Conservation (phyloP, 495 filamentous ascomycete species). For the Talaromyces trachyspermus region DNA sequence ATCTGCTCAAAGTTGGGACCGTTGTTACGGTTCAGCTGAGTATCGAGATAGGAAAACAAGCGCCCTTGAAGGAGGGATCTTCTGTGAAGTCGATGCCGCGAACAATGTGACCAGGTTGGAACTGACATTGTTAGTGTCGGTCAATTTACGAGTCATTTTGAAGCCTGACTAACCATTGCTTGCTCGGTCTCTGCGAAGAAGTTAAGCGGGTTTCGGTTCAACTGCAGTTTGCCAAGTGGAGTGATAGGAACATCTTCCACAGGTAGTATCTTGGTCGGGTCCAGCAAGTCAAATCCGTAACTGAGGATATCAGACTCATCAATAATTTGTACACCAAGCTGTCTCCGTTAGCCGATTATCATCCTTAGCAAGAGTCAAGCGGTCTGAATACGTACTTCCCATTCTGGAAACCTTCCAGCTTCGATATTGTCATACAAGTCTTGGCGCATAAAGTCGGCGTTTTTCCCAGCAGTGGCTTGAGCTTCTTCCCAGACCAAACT, state of each 20-base stretch:
- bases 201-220: slow-evolving; percentile 65
- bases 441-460: slow-evolving; percentile 61
- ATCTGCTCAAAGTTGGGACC: slow-evolving; percentile 72
- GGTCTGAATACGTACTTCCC: slow-evolving; percentile 43
- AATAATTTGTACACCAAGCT: slow-evolving; percentile 65
- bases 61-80: slow-evolving; percentile 70
- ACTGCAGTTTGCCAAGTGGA: slow-evolving; percentile 55
- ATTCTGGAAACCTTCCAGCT: slow-evolving; percentile 56
- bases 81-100: slow-evolving; percentile 67
- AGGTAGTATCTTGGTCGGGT: slow-evolving; percentile 71
- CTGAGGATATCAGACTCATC: slow-evolving; percentile 57
- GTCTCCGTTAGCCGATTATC: slow-evolving; percentile 6
- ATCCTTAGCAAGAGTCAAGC: too few relatives aligned
- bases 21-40: slow-evolving; percentile 63
- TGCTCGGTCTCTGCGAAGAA: slow-evolving; percentile 79
- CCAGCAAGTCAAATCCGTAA: slow-evolving; percentile 66
- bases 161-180: slow-evolving; percentile 45
- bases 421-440: slow-evolving; percentile 67
- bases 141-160: neutral
- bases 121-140: slow-evolving; percentile 14
- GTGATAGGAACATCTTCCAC: slow-evolving; percentile 64
- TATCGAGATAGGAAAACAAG: slow-evolving; percentile 69
- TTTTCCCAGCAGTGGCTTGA: slow-evolving; percentile 59
- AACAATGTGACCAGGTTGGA: slow-evolving; percentile 45
- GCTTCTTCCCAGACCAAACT: slow-evolving; percentile 71